Percentiles rank a stretch among this genome's conserved stretches.
phyloP scores from a whole-genome alignment of 2,329 filamentous ascomycete genomes.

The Aspergillus sp. region DNA sequence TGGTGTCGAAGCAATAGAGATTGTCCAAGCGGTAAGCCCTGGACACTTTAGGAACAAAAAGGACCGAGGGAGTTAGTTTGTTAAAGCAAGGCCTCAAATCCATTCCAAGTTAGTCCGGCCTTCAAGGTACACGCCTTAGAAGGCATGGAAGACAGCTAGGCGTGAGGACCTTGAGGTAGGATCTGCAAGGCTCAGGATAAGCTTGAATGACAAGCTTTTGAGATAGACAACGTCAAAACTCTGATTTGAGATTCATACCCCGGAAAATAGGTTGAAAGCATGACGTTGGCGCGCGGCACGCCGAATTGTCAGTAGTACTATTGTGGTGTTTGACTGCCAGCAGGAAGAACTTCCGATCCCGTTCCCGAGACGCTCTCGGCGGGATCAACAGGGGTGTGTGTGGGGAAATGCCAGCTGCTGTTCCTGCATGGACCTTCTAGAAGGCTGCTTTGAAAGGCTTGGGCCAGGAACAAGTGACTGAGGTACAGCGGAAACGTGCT shows the following conservation, averaged over 20 bases:
- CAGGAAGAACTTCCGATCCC: not conserved
- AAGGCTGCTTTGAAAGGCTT: not conserved
- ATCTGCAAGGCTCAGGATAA: constrained; percentile 13
- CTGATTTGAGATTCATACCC: not conserved
- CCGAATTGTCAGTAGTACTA: not conserved
- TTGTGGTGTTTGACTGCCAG: not conserved
- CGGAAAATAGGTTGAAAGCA: not conserved
- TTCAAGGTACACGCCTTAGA: constrained; percentile 10
- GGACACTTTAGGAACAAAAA: too few relatives aligned
- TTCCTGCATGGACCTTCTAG: constrained; percentile 9
- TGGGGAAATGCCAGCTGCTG: constrained; percentile 1
- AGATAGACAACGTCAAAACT: not conserved
- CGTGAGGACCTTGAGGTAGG: constrained; percentile 14
- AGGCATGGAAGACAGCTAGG: not conserved
- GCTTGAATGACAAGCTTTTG: constrained; percentile 13
- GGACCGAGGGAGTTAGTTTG: not conserved
- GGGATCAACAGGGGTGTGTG: constrained; percentile 1
- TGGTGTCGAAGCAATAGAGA: too few relatives aligned
- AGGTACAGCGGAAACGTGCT: not conserved
- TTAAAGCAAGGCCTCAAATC: not conserved
- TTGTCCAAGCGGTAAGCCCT: too few relatives aligned
- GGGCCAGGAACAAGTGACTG: not conserved
- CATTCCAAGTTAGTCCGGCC: not conserved
- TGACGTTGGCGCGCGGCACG: too few relatives aligned
- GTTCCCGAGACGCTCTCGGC: not conserved